Base-by-base conservation (phyloP, 2,329 filamentous ascomycete genomes). In the Fusarium beomiforme region DNA sequence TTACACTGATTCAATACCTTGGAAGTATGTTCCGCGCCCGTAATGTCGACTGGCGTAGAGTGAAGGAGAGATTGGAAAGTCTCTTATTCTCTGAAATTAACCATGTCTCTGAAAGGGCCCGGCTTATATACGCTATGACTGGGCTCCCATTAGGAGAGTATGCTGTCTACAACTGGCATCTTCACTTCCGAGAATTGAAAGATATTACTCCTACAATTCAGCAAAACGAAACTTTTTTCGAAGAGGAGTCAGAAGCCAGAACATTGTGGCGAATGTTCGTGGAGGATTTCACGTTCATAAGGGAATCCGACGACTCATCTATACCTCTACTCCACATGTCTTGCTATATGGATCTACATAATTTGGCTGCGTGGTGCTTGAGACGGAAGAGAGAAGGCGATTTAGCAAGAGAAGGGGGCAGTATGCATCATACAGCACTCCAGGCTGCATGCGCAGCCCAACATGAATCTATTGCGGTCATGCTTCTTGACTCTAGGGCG, bases 361-460 rank as follows among this genome's bases (percentile, higher is more conserved):
- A 5, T 3, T 26, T 44, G 23, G 24, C 23, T 3, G 8, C 14
- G 12, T 46, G 24, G 43, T 46, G 43, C 5, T 2, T 46, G 43
- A n/a, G 7, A n/a, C 1, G 2, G 8, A 5, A 46, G 19, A 12
- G 23, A 7, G 43, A 29, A 11, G 5, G 3, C 5, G 43, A 46
- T n/a, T 0, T 46, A 7, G 24, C 19, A 5, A 5, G 12, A 1
- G 1, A 4, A 3, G 26, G 43, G 43, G 24, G 24, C 5, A 0
- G 0, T 3, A 0, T 0, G 0, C 1, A 3, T 8, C 16, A 13
- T 2, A 44, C 42, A 6, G 42, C 42, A 12, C 42, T 44, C 19
- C 1, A 9, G 11, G 1, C 2, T 6, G 42, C 42, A 6, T 44
- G 24, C 6, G 3, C 6, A 10, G 3, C 3, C 2, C 0, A 10